Base-by-base conservation (phyloP, 768 basidiomycete genomes). In the Xerocomus potaroensis region DNA sequence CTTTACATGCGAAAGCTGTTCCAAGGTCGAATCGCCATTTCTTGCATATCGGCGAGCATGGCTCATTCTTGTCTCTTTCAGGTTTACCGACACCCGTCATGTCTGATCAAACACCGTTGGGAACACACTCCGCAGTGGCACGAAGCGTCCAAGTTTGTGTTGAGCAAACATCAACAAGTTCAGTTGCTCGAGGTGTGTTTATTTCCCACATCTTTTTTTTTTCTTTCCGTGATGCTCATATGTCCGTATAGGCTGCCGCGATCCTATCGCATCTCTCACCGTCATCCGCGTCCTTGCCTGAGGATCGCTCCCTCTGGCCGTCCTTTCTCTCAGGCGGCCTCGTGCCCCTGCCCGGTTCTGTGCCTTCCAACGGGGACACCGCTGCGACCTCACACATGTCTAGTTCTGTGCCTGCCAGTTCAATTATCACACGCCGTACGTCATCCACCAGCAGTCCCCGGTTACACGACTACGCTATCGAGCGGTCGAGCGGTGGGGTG, bases 31-130 rank as follows among this genome's bases (percentile, higher is more conserved):
- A n/a, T n/a, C 49, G 30, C 22, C 14, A 45, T 47, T 7, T 35
- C 18, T 14, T 4, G 18, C 18, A 1, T 21, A n/a, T 8, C 30
- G 26, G 10, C n/a, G 10, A 5, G 5, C 10, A 10, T 27, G 26
- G 26, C 26, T 27, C 5, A 27, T 6, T 5, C 30, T 6, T 11
- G 3, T 15, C 15, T n/a, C 5, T 8, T n/a, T 5, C 61, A 89
- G 87, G 81, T 89, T 31, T 91, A 90, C 65, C 82, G 87, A 43
- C 94, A 98, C 67, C 92, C 92, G 3, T 91, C 88, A 11, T 97
- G 94, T 67, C 74, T 98, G 39, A 89, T 94, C 67, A 97, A 97
- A 67, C 95, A 98, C 62, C 87, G 95, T 27, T 98, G 95, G 95
- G 94, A 97, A 61, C 91, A 95, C 62, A 91, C 89, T 27, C 89